phyloP scores from a whole-genome alignment of 352 stramenopile genomes.

The Blastocystis sp. region DNA sequence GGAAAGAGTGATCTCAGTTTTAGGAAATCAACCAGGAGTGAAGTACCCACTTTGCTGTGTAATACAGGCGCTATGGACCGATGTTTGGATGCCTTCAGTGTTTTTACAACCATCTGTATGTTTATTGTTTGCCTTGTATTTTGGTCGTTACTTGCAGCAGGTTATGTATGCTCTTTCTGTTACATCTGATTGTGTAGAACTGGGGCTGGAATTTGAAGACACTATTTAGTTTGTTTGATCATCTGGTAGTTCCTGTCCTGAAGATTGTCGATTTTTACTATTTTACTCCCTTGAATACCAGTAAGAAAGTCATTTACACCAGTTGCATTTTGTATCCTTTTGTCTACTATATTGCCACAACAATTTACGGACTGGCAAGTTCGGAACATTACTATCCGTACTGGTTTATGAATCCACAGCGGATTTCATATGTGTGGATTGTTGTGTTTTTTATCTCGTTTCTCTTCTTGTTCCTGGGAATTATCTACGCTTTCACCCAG shows the following conservation, averaged over 20 bases:
- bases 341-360: constrained; percentile 10
- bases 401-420: constrained; percentile 31
- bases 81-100: neutral
- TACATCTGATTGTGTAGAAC: neutral
- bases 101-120: constrained; percentile 10
- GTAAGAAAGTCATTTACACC: neutral
- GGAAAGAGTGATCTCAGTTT: neutral
- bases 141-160: neutral
- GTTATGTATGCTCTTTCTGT: neutral
- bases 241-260: constrained; percentile 5
- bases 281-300: neutral
- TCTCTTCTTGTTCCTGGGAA: neutral
- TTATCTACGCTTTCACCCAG: neutral
- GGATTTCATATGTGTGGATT: neutral
- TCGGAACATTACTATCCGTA: constrained; percentile 5
- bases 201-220: neutral
- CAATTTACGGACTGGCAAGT: neutral
- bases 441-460: neutral
- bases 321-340: neutral
- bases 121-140: constrained; percentile 18
- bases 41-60: neutral
- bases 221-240: neutral
- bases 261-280: constrained; percentile 30
- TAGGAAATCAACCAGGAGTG: neutral
- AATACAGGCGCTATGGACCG: neutral